Evolutionary conservation across 2,329 filamentous ascomycete species (phyloP), one percentile per base, ranked within the genome.

Genomic region (Sporothrix globosa): DNA sequence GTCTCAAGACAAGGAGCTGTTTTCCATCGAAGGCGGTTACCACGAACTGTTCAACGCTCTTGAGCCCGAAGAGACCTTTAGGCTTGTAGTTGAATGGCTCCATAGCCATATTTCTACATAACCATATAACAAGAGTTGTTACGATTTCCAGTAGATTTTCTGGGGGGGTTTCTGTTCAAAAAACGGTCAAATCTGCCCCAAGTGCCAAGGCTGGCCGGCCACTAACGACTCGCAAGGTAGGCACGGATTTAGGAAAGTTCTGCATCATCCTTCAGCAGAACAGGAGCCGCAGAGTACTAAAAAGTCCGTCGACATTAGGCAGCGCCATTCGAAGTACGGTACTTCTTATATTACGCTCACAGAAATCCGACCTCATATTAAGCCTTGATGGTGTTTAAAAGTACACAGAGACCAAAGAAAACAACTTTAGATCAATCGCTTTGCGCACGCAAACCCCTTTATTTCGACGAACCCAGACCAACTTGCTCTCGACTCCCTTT

Each of bases 151-250:
- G 34, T 34, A 9, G 7, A 34, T 9, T 34, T 34, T 9, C 7
- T 34, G 34, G 34, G 2, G 34, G 9, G 34, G 34, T 34, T 9
- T 4, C 3, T 4, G 21, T 54, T 54, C 52, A 27, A 54, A 11
- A 34, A 2, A 10, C 41, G 34, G 34, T 41, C 34, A 13, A 41
- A 60, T 19, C 34, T 44, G 27, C 27, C 27, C 34, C 4, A 6
- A 9, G 34, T 44, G 54, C 27, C 54, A 39, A 10, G 54, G 54
- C 34, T 34, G 34, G 5, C 34, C 30, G 27, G 54, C 24, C 53
- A 56, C 53, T 34, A 19, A 58, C 27, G 39, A 6, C 34, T 60
- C 56, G 56, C 56, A 60, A 60, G 56, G 34, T 60, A 41, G 19
- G 56, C 30, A 41, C 56, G 56, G 10, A 60, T 39, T n/a, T n/a